Base-by-base conservation (phyloP, 768 basidiomycete genomes). In the Thelephora ganbajun region DNA sequence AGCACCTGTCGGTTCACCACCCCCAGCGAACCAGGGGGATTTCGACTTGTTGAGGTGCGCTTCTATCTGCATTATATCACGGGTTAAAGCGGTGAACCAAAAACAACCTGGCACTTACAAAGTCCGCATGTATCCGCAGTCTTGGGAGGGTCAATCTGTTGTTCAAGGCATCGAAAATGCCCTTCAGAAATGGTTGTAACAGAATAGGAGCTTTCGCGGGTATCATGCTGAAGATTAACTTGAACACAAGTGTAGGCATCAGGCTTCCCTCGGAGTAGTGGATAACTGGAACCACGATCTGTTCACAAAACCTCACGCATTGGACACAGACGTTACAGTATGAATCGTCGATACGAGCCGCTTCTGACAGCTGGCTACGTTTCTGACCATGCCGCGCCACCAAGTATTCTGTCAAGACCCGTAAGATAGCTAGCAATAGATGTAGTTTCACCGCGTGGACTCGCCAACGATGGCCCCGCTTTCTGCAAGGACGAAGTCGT, bases 1-100 rank as follows among this genome's bases (percentile, higher is more conserved):
- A n/a, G 72, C 67, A 19, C 63, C 48, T 19, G 71, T 70, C 14
- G 67, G 66, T 22, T 64, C 57, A 19, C 60, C 50, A 22, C 65
- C 68, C 14, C 64, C 69, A 6, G 69, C 68, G 37, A 66, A 59
- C 58, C 58, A 65, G n/a, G 51, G 52, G 18, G 50, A 50, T 14
- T 47, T 44, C 35, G 49, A 45, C 48, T 63, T 65, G 23, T 50
- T 53, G 14, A 71, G 60, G 48, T 66, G 66, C 2, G 49, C 50
- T 50, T 70, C 70, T 43, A 72, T 63, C 69, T 70, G 23, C 19
- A 18, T n/a, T 11, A 39, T 33, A 44, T 19, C 26, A 35, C 20
- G 33, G 5, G 11, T 22, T 19, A 43, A 33, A 5, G 16, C 5
- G 11, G 5, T 41, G 36, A 18, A 22, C n/a, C 6, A 48, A 22